Evolutionary conservation across 73 alveolate genomes (phyloP), one percentile per base, ranked within the genome.

Genomic region (Paraurostyla sp.): DNA sequence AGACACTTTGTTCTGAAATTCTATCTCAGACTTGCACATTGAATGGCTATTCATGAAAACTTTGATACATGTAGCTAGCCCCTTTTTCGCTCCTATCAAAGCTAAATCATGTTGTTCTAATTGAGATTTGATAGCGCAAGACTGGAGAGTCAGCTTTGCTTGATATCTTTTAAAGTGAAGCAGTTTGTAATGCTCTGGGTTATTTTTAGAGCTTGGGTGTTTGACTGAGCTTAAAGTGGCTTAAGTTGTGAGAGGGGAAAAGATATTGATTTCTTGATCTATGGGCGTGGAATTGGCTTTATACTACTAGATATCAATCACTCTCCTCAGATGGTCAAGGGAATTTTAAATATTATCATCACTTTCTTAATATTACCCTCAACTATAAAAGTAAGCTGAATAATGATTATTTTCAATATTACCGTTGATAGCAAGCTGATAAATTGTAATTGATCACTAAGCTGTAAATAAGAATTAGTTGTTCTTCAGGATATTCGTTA

Each of bases 381-480:
- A 54, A 51, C 89, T 50, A 50, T 16, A 65, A n/a, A n/a, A n/a
- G n/a, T n/a, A n/a, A n/a, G n/a, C 82, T 50, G 59, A 45, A 20
- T 73, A 11, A 73, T 73, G 25, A 49, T 1, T 48, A 2, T 0
- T 48, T 73, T 48, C 43, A 25, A 46, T 25, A 25, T 73, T 73
- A 73, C 86, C 86, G 65, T 73, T 73, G 71, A 46, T 78, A 78
- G 62, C 89, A 78, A 2, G 89, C 76, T 15, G 80, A 29, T 54
- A 78, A 54, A 54, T 78, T 78, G 78, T 78, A 78, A 38, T 29
- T 32, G 9, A 54, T 78, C n/a, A 78, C 78, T 54, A 78, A 36
- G 42, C 35, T 78, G 52, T 78, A 78, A 27, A 78, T 38, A 9
- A 25, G 45, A 6, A 52, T 16, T 7, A 51, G 11, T 38, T 65